Conservation (phyloP, 768 basidiomycete species). For the Boletus reticuloceps region DNA sequence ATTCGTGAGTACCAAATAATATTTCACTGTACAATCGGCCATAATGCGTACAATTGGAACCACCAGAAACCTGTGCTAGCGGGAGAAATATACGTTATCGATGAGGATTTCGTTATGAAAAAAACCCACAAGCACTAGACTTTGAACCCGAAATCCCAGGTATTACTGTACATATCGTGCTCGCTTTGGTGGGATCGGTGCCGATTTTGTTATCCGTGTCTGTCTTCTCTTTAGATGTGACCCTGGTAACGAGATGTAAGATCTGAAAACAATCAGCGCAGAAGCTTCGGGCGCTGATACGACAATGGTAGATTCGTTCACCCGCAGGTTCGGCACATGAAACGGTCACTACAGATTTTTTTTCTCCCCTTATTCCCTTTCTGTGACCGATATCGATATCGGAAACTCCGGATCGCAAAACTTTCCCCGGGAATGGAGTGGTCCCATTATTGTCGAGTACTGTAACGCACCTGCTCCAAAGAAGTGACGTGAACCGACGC, state of each 20-base stretch:
- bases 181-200: not conserved
- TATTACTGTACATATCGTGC: not conserved
- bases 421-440: not conserved
- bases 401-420: not conserved
- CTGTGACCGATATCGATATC: not conserved
- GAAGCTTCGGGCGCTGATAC: not conserved
- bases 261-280: not conserved
- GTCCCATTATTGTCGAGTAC: not conserved
- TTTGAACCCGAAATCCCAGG: no score
- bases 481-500: slow-evolving; percentile 1
- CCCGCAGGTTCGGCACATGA: slow-evolving; percentile 2
- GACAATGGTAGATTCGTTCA: not conserved
- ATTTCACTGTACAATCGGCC: not conserved
- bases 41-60: not conserved
- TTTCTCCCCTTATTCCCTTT: not conserved
- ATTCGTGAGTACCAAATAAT: no score
- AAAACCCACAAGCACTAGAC: no score
- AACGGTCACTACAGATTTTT: not conserved
- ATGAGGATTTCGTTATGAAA: no score
- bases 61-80: not conserved
- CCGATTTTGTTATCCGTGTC: not conserved
- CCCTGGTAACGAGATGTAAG: not conserved
- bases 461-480: not conserved
- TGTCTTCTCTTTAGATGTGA: not conserved
- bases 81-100: no score